Base-by-base conservation (phyloP, 2,329 filamentous ascomycete genomes). In the Pseudonectria buxi region DNA sequence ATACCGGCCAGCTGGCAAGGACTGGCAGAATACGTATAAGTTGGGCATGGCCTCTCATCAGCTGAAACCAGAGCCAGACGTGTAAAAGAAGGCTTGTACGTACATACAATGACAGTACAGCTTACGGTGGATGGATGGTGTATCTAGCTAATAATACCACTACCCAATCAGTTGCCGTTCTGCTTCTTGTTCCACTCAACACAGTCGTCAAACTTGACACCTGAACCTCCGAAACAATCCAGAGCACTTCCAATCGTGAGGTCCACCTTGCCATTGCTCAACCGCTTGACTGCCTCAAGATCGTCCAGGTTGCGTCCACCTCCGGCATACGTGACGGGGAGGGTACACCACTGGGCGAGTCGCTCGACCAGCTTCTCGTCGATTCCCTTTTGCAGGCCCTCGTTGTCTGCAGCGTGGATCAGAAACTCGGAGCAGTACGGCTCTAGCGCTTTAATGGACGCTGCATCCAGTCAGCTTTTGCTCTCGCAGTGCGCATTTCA, bases 351-450 rank as follows among this genome's bases (percentile, higher is more conserved):
- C 46, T 81, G 67, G 2, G 87, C 79, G 33, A 98, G 68, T 46
- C 72, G 77, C 47, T 71, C 63, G 7, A 98, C 87, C 10, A 98
- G 72, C 47, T 82, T 74, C 58, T 92, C 83, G 52, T 98, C 92
- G 45, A 98, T 85, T 30, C 92, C 92, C 53, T 78, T 76, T 60
- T 96, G 92, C 28, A 96, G 70, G 10, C 92, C 92, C 64, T 98
- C 92, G 45, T 95, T 92, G 61, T 98, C 92, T 28, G 92, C 92
- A 12, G 92, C 92, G 59, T 98, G 92, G 55, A 98, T 92, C 35
- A 98, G 75, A 56, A 98, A 96, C 61, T 98, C 92, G 43, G 85
- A 87, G 67, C 92, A 96, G 63, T 92, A 92, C 6, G 88, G 88
- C 54, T 95, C 86, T 15, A 96, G 74, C 27, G 76, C 67, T 37